These are phyloP conservation scores for Arthroderma uncinatum DNA, from an alignment of 2,329 filamentous ascomycete species.

Conservation along the genomic window DNA sequence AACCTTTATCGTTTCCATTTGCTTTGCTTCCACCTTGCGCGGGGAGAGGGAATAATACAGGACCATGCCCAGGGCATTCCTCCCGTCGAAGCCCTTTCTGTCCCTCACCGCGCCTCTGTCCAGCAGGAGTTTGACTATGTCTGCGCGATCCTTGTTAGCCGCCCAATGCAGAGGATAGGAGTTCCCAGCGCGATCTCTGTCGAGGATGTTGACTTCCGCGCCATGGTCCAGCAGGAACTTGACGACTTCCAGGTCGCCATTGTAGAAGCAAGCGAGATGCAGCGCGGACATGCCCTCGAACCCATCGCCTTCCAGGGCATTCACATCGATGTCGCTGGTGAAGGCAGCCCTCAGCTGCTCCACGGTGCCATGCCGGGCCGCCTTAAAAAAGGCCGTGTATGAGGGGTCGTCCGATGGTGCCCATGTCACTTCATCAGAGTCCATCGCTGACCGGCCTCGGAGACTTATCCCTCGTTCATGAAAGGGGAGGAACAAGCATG, in stretches of 20 bases:
- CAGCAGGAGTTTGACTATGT: slow-evolving; percentile 1
- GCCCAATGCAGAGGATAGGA: slow-evolving; percentile 5
- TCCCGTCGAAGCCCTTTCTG: slow-evolving; percentile 3
- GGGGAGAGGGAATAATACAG: slow-evolving; percentile 4
- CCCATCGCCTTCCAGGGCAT: background rate
- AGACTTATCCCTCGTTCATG: background rate
- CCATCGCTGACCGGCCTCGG: background rate
- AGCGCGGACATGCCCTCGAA: slow-evolving; percentile 14
- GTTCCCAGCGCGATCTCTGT: slow-evolving; percentile 1
- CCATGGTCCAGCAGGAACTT: slow-evolving; percentile 20
- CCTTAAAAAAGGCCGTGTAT: slow-evolving; percentile 2
- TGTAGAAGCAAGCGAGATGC: slow-evolving; percentile 17
- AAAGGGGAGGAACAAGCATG: background rate
- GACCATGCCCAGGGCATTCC: slow-evolving; percentile 1
- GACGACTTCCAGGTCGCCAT: slow-evolving; percentile 19
- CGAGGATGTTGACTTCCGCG: slow-evolving; percentile 9
- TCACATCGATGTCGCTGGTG: background rate
- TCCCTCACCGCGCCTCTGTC: background rate
- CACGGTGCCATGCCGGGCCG: slow-evolving; percentile 1
- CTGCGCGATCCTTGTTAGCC: slow-evolving; percentile 3
- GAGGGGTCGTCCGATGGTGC: background rate
- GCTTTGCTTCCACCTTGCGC: background rate
- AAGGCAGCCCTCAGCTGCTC: background rate
- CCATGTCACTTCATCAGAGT: slow-evolving; percentile 1
- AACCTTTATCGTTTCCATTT: slow-evolving; percentile 2